These are phyloP conservation scores for Suhomyces coccinellae DNA, from an alignment of 1,139 yeast genomes.

Conservation along the genomic window DNA sequence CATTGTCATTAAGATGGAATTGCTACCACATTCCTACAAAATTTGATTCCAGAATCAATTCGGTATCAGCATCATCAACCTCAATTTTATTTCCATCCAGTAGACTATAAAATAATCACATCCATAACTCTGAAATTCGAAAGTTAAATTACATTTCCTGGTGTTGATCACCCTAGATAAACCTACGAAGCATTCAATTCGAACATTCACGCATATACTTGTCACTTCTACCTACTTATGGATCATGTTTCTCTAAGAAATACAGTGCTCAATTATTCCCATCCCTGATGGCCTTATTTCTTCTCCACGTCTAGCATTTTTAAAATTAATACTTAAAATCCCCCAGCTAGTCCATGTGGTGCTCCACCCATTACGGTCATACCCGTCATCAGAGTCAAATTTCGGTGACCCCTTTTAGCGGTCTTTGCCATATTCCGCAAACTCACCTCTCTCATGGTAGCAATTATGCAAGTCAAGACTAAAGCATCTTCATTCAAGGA, in stretches of 20 bases:
- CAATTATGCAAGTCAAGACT: constrained; percentile 32
- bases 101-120: neutral
- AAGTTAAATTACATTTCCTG: too few relatives aligned
- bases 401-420: neutral
- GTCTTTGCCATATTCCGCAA: constrained; percentile 20
- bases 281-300: too few relatives aligned
- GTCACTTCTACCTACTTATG: too few relatives aligned
- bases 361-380: neutral
- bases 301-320: too few relatives aligned
- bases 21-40: neutral
- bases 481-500: constrained; percentile 36
- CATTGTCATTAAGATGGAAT: neutral
- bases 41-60: neutral
- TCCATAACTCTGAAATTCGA: too few relatives aligned
- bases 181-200: too few relatives aligned
- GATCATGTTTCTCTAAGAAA: too few relatives aligned
- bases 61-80: neutral
- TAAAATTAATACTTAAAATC: too few relatives aligned
- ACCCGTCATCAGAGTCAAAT: neutral
- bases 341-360: neutral
- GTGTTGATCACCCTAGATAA: too few relatives aligned
- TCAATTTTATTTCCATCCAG: neutral
- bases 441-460: constrained; percentile 37
- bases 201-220: too few relatives aligned
- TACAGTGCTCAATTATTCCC: too few relatives aligned